These are phyloP conservation scores for Yamadazyma scolyti DNA, from an alignment of 805 yeast genomes.

Conservation along the genomic window DNA sequence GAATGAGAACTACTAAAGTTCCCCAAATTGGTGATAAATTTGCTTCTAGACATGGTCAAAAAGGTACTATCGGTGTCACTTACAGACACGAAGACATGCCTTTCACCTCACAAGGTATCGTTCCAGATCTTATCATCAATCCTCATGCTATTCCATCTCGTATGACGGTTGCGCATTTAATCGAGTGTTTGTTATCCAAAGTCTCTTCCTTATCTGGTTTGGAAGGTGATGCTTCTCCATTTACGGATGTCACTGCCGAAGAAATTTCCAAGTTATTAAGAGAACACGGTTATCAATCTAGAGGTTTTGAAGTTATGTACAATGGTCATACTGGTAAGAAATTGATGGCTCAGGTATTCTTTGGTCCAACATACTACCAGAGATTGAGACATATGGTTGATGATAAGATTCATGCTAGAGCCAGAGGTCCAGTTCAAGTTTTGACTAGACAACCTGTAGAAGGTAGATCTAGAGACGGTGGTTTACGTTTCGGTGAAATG, in stretches of 20 bases:
- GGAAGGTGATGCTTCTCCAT: constrained; percentile 99
- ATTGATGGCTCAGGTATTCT: constrained; percentile 95
- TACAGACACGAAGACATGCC: constrained; percentile 99
- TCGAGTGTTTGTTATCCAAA: constrained; percentile 94
- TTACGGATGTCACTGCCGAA: constrained; percentile 97
- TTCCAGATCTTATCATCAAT: constrained; percentile 94
- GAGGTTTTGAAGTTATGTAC: constrained; percentile 98
- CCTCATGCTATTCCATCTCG: constrained; percentile 99
- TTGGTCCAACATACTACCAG: constrained; percentile 99
- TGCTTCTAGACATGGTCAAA: constrained; percentile 99
- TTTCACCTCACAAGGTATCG: constrained; percentile 90
- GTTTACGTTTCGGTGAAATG: constrained; percentile 99
- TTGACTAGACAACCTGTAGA: constrained; percentile 98
- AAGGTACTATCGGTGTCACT: constrained; percentile 99
- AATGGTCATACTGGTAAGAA: constrained; percentile 99
- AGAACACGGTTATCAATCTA: constrained; percentile 94
- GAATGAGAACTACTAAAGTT: constrained; percentile 97
- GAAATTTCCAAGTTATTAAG: constrained; percentile 89
- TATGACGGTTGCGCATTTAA: constrained; percentile 99
- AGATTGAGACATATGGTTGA: constrained; percentile 99
- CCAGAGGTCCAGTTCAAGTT: constrained; percentile 98
- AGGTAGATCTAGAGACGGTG: constrained; percentile 99
- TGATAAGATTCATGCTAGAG: constrained; percentile 98
- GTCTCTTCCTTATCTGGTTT: constrained; percentile 92
- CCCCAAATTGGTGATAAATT: constrained; percentile 99